Evolutionary conservation across 495 filamentous ascomycete species (phyloP), one percentile per base, ranked within the genome.

Genomic region (Penicillium lagena): DNA sequence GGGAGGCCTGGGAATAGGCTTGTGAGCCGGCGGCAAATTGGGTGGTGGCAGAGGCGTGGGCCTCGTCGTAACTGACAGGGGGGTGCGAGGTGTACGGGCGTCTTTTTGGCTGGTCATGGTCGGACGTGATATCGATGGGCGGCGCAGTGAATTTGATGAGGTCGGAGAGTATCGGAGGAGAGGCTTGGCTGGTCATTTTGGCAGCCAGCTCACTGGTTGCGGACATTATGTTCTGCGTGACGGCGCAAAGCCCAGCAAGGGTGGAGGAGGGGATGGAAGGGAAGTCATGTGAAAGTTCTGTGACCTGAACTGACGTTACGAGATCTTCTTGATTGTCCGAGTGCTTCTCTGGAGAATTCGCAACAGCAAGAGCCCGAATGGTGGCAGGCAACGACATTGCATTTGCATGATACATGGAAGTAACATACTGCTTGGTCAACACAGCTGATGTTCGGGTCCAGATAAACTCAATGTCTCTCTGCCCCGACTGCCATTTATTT

Each of bases 321-420:
- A 71, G 58, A 42, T 80, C 68, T 29, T 72, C 56, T 39, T 59
- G 56, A 8, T 73, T 58, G 7, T 69, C 56, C 10, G 52, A 43
- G 29, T 63, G 45, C 8, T 60, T 43, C 33, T 58, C 51, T 1
- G 60, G 59, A 1, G 56, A 52, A 36, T 66, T 37, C 6, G 45
- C 39, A 40, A 36, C 67, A 49, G 45, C 82, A 45, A 87, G 59
- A 4, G 73, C 64, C 17, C 54, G 53, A 33, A 89, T 78, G 1
- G 84, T 81, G 3, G 61, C 56, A 12, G 71, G 47, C 5, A 82
- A 39, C 11, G 80, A 82, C n/a, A 75, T 77, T 9, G 76, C 73
- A 46, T 79, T 76, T 9, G 68, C 59, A 58, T 87, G 78, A 50
- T 89, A 88, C 4, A 73, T 54, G 2, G 82, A 87, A 0, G 67